Evolutionary conservation across 106 monocot species (phyloP), one percentile per base, ranked within the genome.

Genomic region (Hemerocallis citrina): DNA sequence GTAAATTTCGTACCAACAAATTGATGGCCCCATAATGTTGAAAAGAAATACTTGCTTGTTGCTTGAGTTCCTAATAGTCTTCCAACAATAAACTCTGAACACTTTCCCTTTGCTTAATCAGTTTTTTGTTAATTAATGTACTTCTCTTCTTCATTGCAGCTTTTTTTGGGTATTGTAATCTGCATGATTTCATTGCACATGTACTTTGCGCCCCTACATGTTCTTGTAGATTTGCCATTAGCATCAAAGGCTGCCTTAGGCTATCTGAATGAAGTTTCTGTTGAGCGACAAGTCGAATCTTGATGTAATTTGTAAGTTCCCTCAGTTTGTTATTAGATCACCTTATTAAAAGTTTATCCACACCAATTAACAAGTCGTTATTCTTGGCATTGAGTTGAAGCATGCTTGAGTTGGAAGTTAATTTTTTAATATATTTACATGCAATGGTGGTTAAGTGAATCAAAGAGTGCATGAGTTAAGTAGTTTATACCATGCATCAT

Each of bases 171-270:
- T 54, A 91, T 96, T 62, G 62, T 91, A 37, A 87, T 96, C 74
- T 96, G 96, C 77, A 91, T 91, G 79, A 84, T 96, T 74, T 96
- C 96, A 24, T 58, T 96, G 69, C 90, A 96, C 36, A 78, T 96
- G 96, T 96, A 96, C 66, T 96, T 96, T 52, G 80, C 87, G 38
- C 96, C 96, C 45, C 72, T 69, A 12, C 75, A 77, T 46, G 61
- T 82, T 81, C 87, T 91, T 48, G 79, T 91, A 16, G 84, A 91
- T 58, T 71, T 88, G 45, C 96, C 91, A 41, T 19, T 38, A 30
- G 36, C 72, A 51, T 59, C 75, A 44, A 89, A 77, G 57, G 12
- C 68, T 20, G 31, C 52, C n/a, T 50, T 60, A 16, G 64, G 68
- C 46, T 21, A 60, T 31, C 67, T 83, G 4, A 74, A 66, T 5